A percentile compares a stretch with the other conserved stretches of the same genome.
These are phyloP conservation scores for Pyropia haitanensis DNA, from an alignment of 23 red algal genomes.

Conservation along the genomic window DNA sequence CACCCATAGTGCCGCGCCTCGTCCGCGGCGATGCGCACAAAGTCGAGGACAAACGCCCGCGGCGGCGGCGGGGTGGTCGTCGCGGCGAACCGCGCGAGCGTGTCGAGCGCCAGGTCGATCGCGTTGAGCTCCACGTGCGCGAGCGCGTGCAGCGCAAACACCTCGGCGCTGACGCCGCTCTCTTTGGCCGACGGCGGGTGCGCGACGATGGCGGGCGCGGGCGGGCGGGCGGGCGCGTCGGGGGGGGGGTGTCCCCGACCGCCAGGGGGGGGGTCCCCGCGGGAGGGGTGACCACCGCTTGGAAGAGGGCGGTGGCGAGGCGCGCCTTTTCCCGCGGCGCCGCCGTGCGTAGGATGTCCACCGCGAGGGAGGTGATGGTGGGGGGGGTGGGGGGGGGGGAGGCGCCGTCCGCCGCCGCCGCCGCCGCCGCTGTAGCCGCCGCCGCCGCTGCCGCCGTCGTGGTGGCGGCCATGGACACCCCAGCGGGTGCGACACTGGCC, in stretches of 20 bases:
- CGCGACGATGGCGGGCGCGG: slow-evolving; percentile 22
- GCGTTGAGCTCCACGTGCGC: slow-evolving; percentile 80
- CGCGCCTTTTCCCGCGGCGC: too few relatives aligned
- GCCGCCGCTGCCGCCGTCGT: too few relatives aligned
- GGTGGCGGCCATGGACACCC: too few relatives aligned
- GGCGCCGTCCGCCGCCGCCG: too few relatives aligned
- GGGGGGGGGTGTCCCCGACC: background rate
- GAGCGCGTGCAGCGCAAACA: slow-evolving; percentile 56
- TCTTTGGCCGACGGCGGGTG: slow-evolving; percentile 39
- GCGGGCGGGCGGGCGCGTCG: slow-evolving; percentile 19
- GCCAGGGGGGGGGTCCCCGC: too few relatives aligned
- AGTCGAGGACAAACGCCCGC: slow-evolving; percentile 30
- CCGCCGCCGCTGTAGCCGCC: too few relatives aligned
- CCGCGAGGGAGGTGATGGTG: too few relatives aligned
- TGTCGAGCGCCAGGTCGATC: slow-evolving; percentile 70
- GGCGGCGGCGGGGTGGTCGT: background rate
- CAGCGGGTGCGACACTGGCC: too few relatives aligned
- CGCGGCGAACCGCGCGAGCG: slow-evolving; percentile 39
- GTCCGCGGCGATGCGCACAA: slow-evolving; percentile 49
- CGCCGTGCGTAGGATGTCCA: too few relatives aligned
- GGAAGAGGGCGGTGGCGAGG: too few relatives aligned
- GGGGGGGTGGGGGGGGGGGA: too few relatives aligned
- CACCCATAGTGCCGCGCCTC: slow-evolving; percentile 57
- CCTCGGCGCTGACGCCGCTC: slow-evolving; percentile 10
- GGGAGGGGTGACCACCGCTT: too few relatives aligned